Conservation (phyloP, 306 rosid species). For the Cicer pinnatifidum region DNA sequence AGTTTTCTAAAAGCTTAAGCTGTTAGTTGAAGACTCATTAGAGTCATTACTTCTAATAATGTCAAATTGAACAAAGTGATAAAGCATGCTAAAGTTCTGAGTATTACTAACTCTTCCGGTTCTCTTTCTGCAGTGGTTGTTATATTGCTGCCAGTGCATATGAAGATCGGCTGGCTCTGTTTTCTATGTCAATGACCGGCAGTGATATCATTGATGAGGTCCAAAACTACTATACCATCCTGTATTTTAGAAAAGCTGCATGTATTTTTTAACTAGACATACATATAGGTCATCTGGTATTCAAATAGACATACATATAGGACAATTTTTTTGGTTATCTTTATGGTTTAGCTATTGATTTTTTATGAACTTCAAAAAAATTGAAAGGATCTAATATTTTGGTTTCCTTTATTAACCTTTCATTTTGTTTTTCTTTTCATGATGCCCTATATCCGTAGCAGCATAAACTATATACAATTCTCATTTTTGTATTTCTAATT, state of each 20-base stretch:
- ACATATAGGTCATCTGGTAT: slow-evolving; percentile 29
- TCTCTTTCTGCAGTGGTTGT: slow-evolving; percentile 82
- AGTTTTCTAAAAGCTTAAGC: slow-evolving; percentile 29
- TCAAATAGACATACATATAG: slow-evolving; percentile 18
- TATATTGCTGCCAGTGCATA: slow-evolving; percentile 90
- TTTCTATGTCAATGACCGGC: slow-evolving; percentile 76
- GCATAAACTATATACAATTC: slow-evolving; percentile 28
- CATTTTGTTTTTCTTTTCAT: slow-evolving; percentile 4
- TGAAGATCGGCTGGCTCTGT: slow-evolving; percentile 76
- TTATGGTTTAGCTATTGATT: slow-evolving; percentile 21
- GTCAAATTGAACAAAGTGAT: slow-evolving; percentile 17
- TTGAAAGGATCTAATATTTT: slow-evolving; percentile 35
- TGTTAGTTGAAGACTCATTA: slow-evolving; percentile 21
- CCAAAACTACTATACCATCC: slow-evolving; percentile 33
- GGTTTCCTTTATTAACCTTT: slow-evolving; percentile 23
- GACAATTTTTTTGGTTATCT: slow-evolving; percentile 8
- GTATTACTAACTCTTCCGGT: slow-evolving; percentile 23
- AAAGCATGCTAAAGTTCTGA: slow-evolving; percentile 32
- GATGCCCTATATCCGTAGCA: slow-evolving; percentile 16
- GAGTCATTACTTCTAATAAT: slow-evolving; percentile 13
- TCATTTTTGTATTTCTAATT: slow-evolving; percentile 25
- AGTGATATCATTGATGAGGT: slow-evolving; percentile 83
- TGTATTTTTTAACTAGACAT: slow-evolving; percentile 29
- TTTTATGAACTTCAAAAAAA: slow-evolving; percentile 29
- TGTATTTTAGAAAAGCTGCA: slow-evolving; percentile 40